Conservation (phyloP, 176 grass and related monocot genomes). For the Miscanthus lutarioriparius region DNA sequence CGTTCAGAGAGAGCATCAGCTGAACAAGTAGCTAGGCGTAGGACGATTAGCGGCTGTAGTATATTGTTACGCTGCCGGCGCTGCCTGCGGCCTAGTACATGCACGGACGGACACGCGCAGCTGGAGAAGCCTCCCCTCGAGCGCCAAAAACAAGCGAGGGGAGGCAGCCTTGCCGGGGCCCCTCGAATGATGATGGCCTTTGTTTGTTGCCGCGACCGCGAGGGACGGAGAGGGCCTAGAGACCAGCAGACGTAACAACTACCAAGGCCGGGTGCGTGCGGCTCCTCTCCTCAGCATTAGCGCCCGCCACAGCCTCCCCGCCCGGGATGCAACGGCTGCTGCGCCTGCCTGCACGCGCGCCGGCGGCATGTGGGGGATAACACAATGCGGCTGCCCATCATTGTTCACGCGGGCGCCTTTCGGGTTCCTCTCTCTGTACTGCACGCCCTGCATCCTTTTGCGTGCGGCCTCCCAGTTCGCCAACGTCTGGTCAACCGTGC, state of each 20-base stretch:
- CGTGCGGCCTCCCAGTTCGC: not conserved
- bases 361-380: not conserved
- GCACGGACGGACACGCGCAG: conserved; percentile 24
- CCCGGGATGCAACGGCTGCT: too few species aligned
- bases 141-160: conserved; percentile 31
- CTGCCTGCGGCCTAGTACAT: conserved; percentile 24
- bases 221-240: not conserved
- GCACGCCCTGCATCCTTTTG: conserved; percentile 23
- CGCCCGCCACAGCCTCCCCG: not conserved
- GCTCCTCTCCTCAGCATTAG: not conserved
- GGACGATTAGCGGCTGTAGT: conserved; percentile 1
- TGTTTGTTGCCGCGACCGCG: not conserved
- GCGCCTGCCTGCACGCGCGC: not conserved
- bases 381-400: conserved; percentile 25
- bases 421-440: not conserved
- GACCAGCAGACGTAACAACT: conserved; percentile 39
- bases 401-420: conserved; percentile 18
- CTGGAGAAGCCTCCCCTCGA: conserved; percentile 34
- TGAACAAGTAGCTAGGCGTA: not conserved
- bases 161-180: not conserved
- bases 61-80: conserved; percentile 38
- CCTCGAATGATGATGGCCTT: conserved; percentile 27
- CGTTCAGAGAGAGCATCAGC: conserved; percentile 11
- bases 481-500: conserved; percentile 8
- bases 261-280: conserved; percentile 42